phyloP scores from a whole-genome alignment of 371 early-diverging fungal species.

The Cladochytrium tenue region DNA sequence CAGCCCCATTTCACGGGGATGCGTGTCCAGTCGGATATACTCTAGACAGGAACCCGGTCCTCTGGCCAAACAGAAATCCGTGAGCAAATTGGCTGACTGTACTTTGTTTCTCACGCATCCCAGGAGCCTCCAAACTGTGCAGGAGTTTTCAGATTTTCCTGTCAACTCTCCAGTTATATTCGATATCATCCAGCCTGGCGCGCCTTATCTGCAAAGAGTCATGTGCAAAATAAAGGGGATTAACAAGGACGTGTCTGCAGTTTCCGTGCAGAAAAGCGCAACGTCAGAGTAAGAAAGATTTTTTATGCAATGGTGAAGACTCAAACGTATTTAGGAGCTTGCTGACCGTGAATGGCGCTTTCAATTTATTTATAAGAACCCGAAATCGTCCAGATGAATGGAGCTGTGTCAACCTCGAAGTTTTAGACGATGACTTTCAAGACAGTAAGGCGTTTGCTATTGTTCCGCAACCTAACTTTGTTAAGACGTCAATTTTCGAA shows the following conservation, averaged over 20 bases:
- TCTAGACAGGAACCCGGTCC: conserved; percentile 36
- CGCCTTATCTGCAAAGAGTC: conserved; percentile 40
- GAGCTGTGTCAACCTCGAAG: conserved; percentile 54
- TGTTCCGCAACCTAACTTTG: not conserved
- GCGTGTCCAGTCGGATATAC: conserved; percentile 37
- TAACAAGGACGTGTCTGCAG: conserved; percentile 48
- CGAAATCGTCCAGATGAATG: conserved; percentile 37
- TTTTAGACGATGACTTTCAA: conserved; percentile 55
- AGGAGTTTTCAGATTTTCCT: conserved; percentile 47
- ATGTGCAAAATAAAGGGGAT: conserved; percentile 43
- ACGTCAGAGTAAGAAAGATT: conserved; percentile 30
- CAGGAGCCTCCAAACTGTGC: conserved; percentile 22
- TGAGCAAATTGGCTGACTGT: no score
- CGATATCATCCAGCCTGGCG: conserved; percentile 55
- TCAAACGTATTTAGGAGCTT: conserved; percentile 7
- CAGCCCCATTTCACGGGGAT: no score
- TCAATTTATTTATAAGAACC: conserved; percentile 49
- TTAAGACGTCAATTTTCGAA: not conserved
- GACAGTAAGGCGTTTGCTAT: conserved; percentile 35
- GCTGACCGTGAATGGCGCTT: conserved; percentile 46
- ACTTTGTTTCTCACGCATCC: not conserved
- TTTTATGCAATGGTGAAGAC: not conserved
- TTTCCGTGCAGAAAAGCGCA: conserved; percentile 42
- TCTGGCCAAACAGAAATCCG: conserved; percentile 47
- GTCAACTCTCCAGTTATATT: conserved; percentile 52